Conservation (phyloP, 805 yeast genomes). For the Kodamaea nitidulidarum region DNA sequence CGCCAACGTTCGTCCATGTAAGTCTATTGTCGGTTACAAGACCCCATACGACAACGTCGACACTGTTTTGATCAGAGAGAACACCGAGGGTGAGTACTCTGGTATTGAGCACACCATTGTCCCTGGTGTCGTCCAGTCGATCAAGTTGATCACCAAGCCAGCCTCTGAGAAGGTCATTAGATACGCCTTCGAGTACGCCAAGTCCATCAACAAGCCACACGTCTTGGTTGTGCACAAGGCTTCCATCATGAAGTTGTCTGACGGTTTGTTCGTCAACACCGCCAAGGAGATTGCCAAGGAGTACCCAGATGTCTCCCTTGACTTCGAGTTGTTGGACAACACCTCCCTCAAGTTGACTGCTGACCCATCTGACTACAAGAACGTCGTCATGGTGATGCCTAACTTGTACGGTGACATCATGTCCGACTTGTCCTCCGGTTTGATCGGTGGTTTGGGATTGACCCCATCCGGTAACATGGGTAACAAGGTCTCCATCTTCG, state of each 20-base stretch:
- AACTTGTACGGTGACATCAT: slow-evolving; percentile 98
- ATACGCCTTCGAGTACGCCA: slow-evolving; percentile 96
- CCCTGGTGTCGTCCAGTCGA: slow-evolving; percentile 98
- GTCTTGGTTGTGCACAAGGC: slow-evolving; percentile 97
- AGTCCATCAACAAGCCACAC: slow-evolving; percentile 79
- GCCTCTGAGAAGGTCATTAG: slow-evolving; percentile 96
- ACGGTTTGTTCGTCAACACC: slow-evolving; percentile 90
- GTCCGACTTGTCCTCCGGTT: slow-evolving; percentile 96
- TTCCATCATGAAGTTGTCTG: slow-evolving; percentile 95
- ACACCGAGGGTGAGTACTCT: slow-evolving; percentile 99
- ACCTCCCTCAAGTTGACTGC: slow-evolving; percentile 87
- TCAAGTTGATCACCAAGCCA: slow-evolving; percentile 92
- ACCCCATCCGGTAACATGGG: slow-evolving; percentile 99
- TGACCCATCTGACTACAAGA: slow-evolving; percentile 82
- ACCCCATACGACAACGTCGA: slow-evolving; percentile 89
- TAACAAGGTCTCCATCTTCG: slow-evolving; percentile 94
- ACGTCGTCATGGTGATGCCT: slow-evolving; percentile 96
- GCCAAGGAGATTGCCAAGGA: slow-evolving; percentile 87
- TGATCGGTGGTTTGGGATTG: slow-evolving; percentile 97
- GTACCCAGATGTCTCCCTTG: slow-evolving; percentile 84
- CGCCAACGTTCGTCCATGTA: slow-evolving; percentile 97
- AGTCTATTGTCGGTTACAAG: slow-evolving; percentile 86
- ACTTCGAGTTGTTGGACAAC: slow-evolving; percentile 90
- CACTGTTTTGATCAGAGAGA: slow-evolving; percentile 95
- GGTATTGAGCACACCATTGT: slow-evolving; percentile 98